Conservation (phyloP, 2,329 filamentous ascomycete species). For the Talaromyces albobiverticillius region DNA sequence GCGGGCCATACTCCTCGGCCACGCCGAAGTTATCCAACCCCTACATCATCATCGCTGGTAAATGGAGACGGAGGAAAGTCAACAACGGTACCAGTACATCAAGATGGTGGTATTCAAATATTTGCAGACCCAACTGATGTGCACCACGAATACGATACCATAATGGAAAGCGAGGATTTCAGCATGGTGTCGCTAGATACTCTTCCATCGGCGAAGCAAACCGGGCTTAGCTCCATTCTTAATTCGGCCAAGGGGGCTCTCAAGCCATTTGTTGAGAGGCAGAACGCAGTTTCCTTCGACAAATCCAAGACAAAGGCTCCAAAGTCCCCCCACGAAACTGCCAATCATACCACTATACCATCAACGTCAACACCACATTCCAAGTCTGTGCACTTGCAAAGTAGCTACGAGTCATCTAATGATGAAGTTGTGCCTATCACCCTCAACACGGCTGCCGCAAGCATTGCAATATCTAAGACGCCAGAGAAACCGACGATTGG, state of each 20-base stretch:
- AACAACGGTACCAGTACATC: background rate
- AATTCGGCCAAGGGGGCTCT: slow-evolving; percentile 25
- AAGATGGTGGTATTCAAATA: slow-evolving; percentile 13
- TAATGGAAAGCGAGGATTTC: slow-evolving; percentile 57
- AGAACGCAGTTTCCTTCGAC: slow-evolving; percentile 15
- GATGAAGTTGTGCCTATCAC: slow-evolving; percentile 3
- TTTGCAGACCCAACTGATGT: slow-evolving; percentile 38
- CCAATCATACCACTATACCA: background rate
- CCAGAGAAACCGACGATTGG: slow-evolving; percentile 15
- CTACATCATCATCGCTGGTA: slow-evolving; percentile 37
- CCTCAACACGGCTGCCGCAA: background rate
- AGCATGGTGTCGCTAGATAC: slow-evolving; percentile 58
- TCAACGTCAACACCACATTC: background rate
- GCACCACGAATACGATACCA: slow-evolving; percentile 51
- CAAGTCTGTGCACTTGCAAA: background rate
- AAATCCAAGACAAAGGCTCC: background rate
- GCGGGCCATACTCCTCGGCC: slow-evolving; percentile 31
- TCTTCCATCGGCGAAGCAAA: slow-evolving; percentile 48
- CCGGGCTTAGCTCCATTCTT: slow-evolving; percentile 33
- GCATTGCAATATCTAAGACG: slow-evolving; percentile 16
- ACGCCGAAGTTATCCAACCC: slow-evolving; percentile 37
- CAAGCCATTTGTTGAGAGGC: slow-evolving; percentile 27
- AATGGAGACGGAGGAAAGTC: slow-evolving; percentile 30
- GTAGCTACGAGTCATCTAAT: background rate
- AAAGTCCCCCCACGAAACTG: background rate